phyloP scores from a whole-genome alignment of 139 green algal genomes.

The Micromonas pusilla region DNA sequence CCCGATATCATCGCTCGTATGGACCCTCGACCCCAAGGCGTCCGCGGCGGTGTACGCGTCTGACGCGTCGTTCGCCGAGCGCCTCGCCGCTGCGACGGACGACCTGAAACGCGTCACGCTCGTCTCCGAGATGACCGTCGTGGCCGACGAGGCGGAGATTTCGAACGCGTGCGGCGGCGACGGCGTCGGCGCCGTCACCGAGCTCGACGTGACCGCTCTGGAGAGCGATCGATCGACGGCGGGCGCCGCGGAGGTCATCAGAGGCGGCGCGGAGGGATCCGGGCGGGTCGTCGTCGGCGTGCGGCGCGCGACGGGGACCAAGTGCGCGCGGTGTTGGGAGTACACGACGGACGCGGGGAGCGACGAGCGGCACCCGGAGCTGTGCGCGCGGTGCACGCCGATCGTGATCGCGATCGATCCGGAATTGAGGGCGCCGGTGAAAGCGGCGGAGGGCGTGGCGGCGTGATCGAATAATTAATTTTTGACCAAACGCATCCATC shows the following conservation, averaged over 20 bases:
- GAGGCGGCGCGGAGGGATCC: conserved; percentile 31
- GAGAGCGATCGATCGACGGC: conserved; percentile 48
- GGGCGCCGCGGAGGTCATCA: conserved; percentile 1
- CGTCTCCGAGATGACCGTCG: conserved; percentile 36
- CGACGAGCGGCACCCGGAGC: conserved; percentile 52
- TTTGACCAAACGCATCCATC: too few species aligned
- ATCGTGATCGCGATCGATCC: conserved; percentile 54
- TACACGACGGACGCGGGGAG: conserved; percentile 60
- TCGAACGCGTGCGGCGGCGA: not conserved
- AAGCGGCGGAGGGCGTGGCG: conserved; percentile 2
- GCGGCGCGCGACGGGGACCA: conserved; percentile 60
- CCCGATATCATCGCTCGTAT: too few species aligned
- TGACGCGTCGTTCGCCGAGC: conserved; percentile 38
- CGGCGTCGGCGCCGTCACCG: conserved; percentile 43
- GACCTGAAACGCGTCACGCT: conserved; percentile 49
- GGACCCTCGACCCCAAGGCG: too few species aligned
- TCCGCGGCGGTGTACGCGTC: conserved; percentile 59
- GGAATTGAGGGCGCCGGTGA: conserved; percentile 46
- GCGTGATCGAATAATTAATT: not conserved
- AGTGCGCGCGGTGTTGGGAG: conserved; percentile 95
- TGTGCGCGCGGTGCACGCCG: conserved; percentile 85
- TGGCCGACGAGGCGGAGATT: not conserved
- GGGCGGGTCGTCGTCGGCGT: conserved; percentile 75
- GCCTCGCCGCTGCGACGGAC: conserved; percentile 38
- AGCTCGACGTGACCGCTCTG: conserved; percentile 75